Percentiles rank a stretch among this genome's conserved stretches.
Evolutionary conservation across 2,329 filamentous ascomycete species (phyloP).

Genomic region (Macrophomina phaseolina): DNA sequence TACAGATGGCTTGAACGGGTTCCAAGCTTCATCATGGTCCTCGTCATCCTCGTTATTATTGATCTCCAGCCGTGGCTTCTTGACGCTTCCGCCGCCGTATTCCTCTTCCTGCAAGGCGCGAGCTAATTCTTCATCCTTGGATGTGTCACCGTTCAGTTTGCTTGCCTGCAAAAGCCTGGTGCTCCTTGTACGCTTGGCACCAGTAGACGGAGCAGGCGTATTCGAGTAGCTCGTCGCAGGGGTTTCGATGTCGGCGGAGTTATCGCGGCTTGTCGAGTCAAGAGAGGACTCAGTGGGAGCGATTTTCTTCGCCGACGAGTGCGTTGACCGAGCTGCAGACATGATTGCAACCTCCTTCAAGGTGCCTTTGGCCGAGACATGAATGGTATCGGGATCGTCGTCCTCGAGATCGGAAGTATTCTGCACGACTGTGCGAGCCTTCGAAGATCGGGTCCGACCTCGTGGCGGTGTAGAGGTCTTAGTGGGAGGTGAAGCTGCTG

Average conservation of each 20-base stretch:
- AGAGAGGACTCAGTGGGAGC: constrained; percentile 23
- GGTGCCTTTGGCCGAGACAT: neutral
- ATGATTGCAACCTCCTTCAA: constrained; percentile 44
- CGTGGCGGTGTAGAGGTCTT: neutral
- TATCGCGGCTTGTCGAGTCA: constrained; percentile 32
- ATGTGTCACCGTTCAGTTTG: constrained; percentile 37
- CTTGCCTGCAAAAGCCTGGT: constrained; percentile 34
- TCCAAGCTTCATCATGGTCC: constrained; percentile 37
- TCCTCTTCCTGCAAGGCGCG: constrained; percentile 63
- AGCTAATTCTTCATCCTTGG: constrained; percentile 60
- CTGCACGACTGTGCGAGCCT: constrained; percentile 35
- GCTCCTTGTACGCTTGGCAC: constrained; percentile 34
- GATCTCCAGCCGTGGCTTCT: constrained; percentile 43
- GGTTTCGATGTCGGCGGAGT: constrained; percentile 62
- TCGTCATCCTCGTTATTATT: constrained; percentile 33
- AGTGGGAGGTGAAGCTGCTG: neutral
- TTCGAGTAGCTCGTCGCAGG: constrained; percentile 65
- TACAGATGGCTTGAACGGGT: constrained; percentile 29
- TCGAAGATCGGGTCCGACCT: neutral
- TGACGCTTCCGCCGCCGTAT: constrained; percentile 46
- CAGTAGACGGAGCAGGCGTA: constrained; percentile 57
- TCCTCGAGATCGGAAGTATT: constrained; percentile 41
- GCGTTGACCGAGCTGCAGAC: constrained; percentile 23
- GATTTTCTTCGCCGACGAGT: constrained; percentile 29
- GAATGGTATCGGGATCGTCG: constrained; percentile 3